A percentile compares a stretch with the other conserved stretches of the same genome.
phyloP scores from a whole-genome alignment of 306 rosid species.

The Cucumis cinereus region DNA sequence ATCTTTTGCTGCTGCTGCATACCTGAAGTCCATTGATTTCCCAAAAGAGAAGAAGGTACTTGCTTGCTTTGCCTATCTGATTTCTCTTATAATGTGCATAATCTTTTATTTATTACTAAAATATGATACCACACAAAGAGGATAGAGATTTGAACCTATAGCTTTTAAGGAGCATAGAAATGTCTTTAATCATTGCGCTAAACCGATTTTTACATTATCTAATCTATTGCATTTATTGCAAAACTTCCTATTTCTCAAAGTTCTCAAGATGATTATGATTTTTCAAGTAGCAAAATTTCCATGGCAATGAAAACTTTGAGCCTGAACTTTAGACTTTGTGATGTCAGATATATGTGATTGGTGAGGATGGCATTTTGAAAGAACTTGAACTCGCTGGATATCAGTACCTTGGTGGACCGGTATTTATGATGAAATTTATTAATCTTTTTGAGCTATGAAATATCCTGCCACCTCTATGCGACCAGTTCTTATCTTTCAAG shows the following conservation, averaged over 20 bases:
- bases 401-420: slow-evolving; percentile 94
- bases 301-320: neutral
- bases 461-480: neutral
- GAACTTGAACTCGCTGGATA: slow-evolving; percentile 97
- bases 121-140: neutral
- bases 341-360: slow-evolving; percentile 85
- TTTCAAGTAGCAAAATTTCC: neutral
- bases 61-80: neutral
- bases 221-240: neutral
- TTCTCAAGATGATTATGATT: neutral
- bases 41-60: slow-evolving; percentile 88
- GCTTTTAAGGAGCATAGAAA: neutral
- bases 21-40: slow-evolving; percentile 77
- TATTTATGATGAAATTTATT: slow-evolving; percentile 20
- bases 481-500: neutral
- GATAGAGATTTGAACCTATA: neutral
- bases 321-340: slow-evolving; percentile 15
- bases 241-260: neutral
- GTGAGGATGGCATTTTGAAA: slow-evolving; percentile 96
- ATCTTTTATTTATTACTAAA: too few relatives aligned
- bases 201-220: neutral
- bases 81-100: neutral
- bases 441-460: neutral
- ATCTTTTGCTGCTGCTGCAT: slow-evolving; percentile 96
- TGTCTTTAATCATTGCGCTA: neutral